Evolutionary conservation across 768 basidiomycete species (phyloP).

Genomic region (Neoboletus brunneissimus): DNA sequence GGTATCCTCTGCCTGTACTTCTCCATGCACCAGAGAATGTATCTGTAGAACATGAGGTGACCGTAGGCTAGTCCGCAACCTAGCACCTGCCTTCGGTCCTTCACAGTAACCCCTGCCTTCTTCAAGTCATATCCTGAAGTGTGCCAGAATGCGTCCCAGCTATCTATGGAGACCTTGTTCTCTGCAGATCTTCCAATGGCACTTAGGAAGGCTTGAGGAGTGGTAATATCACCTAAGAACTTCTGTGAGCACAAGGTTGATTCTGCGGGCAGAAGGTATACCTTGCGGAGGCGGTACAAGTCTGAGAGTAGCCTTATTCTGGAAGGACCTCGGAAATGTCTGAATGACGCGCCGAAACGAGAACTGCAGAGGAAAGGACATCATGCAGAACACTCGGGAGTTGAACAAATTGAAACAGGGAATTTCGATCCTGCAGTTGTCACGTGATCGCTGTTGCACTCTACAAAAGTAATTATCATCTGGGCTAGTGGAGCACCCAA

Average conservation of each 20-base stretch:
- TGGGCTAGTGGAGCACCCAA: not conserved
- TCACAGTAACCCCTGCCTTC: conserved; percentile 60
- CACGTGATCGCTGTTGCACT: not conserved
- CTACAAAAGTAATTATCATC: not conserved
- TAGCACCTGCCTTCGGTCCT: conserved; percentile 63
- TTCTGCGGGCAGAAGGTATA: not conserved
- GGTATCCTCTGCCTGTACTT: conserved; percentile 63
- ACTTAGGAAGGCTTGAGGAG: conserved; percentile 64
- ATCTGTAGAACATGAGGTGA: conserved; percentile 43
- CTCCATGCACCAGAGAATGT: conserved; percentile 83
- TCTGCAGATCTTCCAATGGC: conserved; percentile 70
- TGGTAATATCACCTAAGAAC: conserved; percentile 45
- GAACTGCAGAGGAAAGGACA: conserved; percentile 22
- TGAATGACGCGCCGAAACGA: conserved; percentile 20
- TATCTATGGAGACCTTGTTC: conserved; percentile 58
- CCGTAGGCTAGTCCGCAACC: not conserved
- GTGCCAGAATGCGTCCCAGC: conserved; percentile 76
- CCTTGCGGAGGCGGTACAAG: conserved; percentile 27
- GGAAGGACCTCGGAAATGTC: conserved; percentile 28
- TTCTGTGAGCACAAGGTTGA: conserved; percentile 4
- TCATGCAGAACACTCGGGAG: conserved; percentile 1
- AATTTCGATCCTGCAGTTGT: not conserved
- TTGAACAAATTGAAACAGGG: no score
- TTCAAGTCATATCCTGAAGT: conserved; percentile 55
- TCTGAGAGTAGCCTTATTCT: conserved; percentile 28